Evolutionary conservation across 345 rosid genomes (phyloP), one percentile per base, ranked within the genome.

Genomic region (Acer negundo): DNA sequence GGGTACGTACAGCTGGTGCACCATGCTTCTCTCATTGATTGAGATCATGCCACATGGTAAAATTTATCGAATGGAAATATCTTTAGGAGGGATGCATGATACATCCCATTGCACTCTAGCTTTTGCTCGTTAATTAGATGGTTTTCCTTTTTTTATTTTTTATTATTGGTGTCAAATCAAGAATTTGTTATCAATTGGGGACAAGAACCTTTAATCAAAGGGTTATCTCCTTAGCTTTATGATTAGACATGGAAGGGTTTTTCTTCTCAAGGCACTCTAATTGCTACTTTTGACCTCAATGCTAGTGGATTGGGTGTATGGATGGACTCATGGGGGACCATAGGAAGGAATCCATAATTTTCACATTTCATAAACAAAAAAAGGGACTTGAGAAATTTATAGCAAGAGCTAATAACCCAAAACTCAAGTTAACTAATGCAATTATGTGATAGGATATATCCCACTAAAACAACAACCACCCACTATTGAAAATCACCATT

Each of bases 201-300:
- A 72, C 86, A 78, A 20, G 74, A 73, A 80, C 53, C 77, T 85
- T 76, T 62, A 75, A 70, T 81, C 15, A 61, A 12, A 67, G 72
- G 72, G 67, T 69, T 73, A 70, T 76, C 85, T 23, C 53, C 46
- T 65, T 61, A n/a, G 69, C 75, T 75, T 65, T 78, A 1, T 40
- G 81, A 80, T 70, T 75, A 51, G 88, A 87, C 80, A 79, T 10
- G 71, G 78, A 78, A 74, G 74, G 73, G 58, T 58, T 63, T 71
- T 76, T 75, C 78, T 83, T 85, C 85, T 70, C 72, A n/a, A 73
- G 82, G 80, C 87, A 80, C 84, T 70, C 74, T 77, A 63, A 82
- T 84, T 79, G 80, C 89, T 69, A 78, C 89, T 85, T 85, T 87
- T 85, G 90, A 87, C 90, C 81, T 67, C 31, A 76, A 77, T 62